These are phyloP conservation scores for Hanseniaspora clermontiae DNA, from an alignment of 805 yeast genomes.

Conservation along the genomic window DNA sequence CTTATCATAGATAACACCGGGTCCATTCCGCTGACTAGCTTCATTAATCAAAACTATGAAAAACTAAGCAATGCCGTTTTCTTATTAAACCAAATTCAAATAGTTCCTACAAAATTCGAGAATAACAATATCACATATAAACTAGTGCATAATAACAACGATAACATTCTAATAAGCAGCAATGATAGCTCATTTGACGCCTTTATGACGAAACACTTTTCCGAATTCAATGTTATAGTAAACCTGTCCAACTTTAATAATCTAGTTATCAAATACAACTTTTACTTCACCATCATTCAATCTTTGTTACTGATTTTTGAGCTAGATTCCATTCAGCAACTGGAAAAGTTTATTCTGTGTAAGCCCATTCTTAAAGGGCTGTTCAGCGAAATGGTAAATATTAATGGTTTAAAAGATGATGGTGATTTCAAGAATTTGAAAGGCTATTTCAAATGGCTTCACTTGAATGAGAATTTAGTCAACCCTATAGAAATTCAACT, in stretches of 20 bases:
- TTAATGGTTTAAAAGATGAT: constrained; percentile 35
- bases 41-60: neutral
- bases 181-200: constrained; percentile 27
- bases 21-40: neutral
- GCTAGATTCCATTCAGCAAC: constrained; percentile 45
- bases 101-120: constrained; percentile 22
- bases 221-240: neutral
- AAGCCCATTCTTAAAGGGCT: constrained; percentile 77
- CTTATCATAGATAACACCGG: constrained; percentile 10
- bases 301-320: constrained; percentile 68
- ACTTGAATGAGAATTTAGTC: constrained; percentile 33
- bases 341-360: constrained; percentile 59
- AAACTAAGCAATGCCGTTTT: neutral
- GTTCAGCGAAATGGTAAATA: constrained; percentile 57
- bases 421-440: constrained; percentile 49
- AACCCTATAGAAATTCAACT: constrained; percentile 17
- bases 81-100: constrained; percentile 17
- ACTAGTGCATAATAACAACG: constrained; percentile 32
- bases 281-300: constrained; percentile 65
- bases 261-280: constrained; percentile 68
- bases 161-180: constrained; percentile 29
- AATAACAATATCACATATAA: constrained; percentile 28
- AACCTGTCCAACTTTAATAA: constrained; percentile 33
- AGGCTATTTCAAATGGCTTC: constrained; percentile 35
- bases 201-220: constrained; percentile 31